Base-by-base conservation (phyloP, 306 rosid species). In the Clitoria ternatea region DNA sequence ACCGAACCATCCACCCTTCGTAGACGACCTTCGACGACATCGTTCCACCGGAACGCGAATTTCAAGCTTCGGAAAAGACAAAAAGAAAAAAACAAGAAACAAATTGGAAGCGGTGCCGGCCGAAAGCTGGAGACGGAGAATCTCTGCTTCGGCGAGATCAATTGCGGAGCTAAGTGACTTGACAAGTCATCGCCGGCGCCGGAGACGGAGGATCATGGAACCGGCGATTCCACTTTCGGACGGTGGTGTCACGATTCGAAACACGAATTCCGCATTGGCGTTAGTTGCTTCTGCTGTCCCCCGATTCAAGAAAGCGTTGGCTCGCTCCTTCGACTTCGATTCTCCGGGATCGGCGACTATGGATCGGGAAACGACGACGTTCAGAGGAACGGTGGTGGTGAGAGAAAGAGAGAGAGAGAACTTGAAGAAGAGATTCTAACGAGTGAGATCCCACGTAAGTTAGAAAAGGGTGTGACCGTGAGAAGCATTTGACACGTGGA, bases 1-100 rank as follows among this genome's bases (percentile, higher is more conserved):
- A 94, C 14, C 99, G 85, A 36, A 94, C 99, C 99, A 94, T 94
- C 99, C 99, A 94, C 14, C 99, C 97, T 94, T 94, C 99, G 77
- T 94, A 94, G 6, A 91, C 96, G 7, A 94, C 91, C 83, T 94
- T 94, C 20, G 96, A 82, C 73, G 96, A 87, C 99, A 91, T 91
- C 83, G 79, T 45, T 72, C 27, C 60, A 19, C 68, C 32, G 52
- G 45, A 61, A 70, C 22, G 17, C 45, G 37, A 77, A 64, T 10
- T 67, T 20, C 53, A 48, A 23, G 27, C 22, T 22, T 20, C 15
- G 18, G 37, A 24, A 55, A 68, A 30, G n/a, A 7, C 5, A 50
- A 24, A 55, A 68, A 30, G n/a, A 7, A 8, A n/a, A 18, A 22
- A 48, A 49, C 54, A 15, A 17, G 8, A 45, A 37, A 26, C 50